These are phyloP conservation scores for Calocybe gangraenosa DNA, from an alignment of 768 basidiomycete species.

Conservation along the genomic window DNA sequence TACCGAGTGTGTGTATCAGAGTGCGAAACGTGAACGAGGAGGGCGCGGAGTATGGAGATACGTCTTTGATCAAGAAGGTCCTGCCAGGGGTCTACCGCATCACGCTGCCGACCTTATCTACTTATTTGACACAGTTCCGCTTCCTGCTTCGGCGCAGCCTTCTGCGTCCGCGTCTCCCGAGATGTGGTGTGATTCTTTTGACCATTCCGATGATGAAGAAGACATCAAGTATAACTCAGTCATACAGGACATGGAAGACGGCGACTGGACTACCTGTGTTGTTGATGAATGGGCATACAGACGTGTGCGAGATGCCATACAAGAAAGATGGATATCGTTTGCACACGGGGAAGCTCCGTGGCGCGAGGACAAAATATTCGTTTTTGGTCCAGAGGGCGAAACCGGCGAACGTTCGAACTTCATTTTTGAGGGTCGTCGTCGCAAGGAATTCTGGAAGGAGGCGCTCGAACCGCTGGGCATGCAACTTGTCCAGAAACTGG, in stretches of 20 bases:
- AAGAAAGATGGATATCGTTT: constrained; percentile 72
- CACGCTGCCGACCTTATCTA: constrained; percentile 73
- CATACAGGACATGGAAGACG: constrained; percentile 14
- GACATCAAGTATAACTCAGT: constrained; percentile 23
- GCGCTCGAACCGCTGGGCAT: constrained; percentile 67
- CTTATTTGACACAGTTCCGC: constrained; percentile 71
- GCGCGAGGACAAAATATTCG: constrained; percentile 65
- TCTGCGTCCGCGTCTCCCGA: constrained; percentile 13
- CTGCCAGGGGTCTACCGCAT: constrained; percentile 58
- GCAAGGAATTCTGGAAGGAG: constrained; percentile 57
- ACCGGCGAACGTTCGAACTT: constrained; percentile 62
- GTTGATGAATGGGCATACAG: constrained; percentile 67
- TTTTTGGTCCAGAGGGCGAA: constrained; percentile 82
- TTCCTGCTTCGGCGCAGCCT: constrained; percentile 33
- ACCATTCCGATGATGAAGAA: constrained; percentile 32
- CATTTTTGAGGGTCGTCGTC: constrained; percentile 64
- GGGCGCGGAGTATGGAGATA: constrained; percentile 74
- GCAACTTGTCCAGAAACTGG: constrained; percentile 66
- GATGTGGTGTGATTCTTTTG: constrained; percentile 30
- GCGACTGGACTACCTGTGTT: constrained; percentile 48
- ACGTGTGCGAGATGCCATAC: constrained; percentile 67
- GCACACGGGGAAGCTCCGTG: constrained; percentile 73
- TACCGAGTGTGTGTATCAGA: constrained; percentile 57
- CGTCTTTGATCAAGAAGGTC: constrained; percentile 79
- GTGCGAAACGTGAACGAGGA: constrained; percentile 43